These are phyloP conservation scores for Phaffia australis DNA, from an alignment of 768 basidiomycete genomes.

Conservation along the genomic window DNA sequence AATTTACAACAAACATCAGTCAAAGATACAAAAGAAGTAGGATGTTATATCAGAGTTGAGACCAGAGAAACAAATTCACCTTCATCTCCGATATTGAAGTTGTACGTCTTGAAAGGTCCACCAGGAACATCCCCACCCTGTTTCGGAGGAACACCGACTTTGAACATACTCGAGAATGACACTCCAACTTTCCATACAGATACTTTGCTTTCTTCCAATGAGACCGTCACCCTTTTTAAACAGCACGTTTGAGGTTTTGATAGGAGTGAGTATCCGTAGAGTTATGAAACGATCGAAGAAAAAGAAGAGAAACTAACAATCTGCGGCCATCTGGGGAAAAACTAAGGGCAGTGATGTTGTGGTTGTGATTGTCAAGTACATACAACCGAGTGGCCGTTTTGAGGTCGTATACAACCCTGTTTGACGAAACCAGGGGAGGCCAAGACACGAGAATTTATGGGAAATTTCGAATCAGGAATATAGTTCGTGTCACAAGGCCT, in stretches of 20 bases:
- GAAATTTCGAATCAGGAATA: background rate
- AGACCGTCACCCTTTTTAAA: constrained; percentile 52
- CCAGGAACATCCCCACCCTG: constrained; percentile 65
- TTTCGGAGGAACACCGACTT: constrained; percentile 73
- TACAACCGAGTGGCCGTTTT: constrained; percentile 92
- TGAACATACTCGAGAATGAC: constrained; percentile 79
- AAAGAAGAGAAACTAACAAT: constrained; percentile 37
- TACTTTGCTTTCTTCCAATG: constrained; percentile 69
- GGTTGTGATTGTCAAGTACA: constrained; percentile 83
- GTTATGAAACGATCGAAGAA: background rate
- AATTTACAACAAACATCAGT: background rate
- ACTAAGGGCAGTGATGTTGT: constrained; percentile 66
- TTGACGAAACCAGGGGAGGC: background rate
- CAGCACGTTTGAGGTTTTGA: too few species aligned
- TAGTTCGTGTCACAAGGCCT: background rate
- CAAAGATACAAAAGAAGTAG: background rate
- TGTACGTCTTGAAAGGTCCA: constrained; percentile 75
- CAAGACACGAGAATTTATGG: background rate
- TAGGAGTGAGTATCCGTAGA: too few species aligned
- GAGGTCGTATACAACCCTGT: constrained; percentile 75
- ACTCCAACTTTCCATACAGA: constrained; percentile 94
- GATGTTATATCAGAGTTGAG: background rate
- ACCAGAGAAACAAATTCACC: constrained; percentile 45
- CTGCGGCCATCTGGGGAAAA: constrained; percentile 91
- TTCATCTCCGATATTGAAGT: constrained; percentile 72